Evolutionary conservation across 306 rosid species (phyloP), one percentile per base, ranked within the genome.

Genomic region (Cucumis cinereus): DNA sequence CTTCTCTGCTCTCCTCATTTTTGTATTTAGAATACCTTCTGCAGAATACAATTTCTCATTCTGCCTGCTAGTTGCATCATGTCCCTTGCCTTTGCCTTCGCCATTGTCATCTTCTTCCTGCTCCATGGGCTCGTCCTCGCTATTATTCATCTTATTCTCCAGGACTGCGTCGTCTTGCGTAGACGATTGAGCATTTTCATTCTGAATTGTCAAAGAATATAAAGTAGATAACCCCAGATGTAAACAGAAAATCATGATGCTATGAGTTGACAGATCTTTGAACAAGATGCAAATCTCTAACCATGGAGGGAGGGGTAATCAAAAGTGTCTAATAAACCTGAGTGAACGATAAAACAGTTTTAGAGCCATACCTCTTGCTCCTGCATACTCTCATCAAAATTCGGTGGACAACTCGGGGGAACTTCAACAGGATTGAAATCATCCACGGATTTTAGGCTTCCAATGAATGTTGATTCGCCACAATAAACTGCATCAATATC

Each of bases 351-450:
- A 45, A 45, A 45, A 45, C 0, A 9, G 52, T 2, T 45, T 45
- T 45, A 4, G 52, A 45, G 28, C 71, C 90, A 70, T 35, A 94
- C 97, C 99, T 90, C 89, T n/a, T 75, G 59, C 88, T 89, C 71
- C 17, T 19, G 49, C 71, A 63, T 63, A 17, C 54, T 78, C 75
- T 87, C 88, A 35, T 88, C 90, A 59, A 92, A 86, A 76, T 77
- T 85, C 53, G 85, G 81, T 0, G 97, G 96, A 52, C 80, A 38
- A 81, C 87, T 84, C 2, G 98, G 76, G 69, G 97, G 98, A 81
- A 95, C 96, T 85, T 90, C 97, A 79, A 92, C 92, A 38, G 96
- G 91, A 79, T 89, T 84, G 61, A 90, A 86, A 81, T 90, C 97
- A 74, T 84, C 78, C 17, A 86, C 86, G 17, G 97, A 80, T 86